Percentiles rank a stretch among this genome's conserved stretches.
Conservation (phyloP, 208 protist species). For the Trichomonas gallinae region DNA sequence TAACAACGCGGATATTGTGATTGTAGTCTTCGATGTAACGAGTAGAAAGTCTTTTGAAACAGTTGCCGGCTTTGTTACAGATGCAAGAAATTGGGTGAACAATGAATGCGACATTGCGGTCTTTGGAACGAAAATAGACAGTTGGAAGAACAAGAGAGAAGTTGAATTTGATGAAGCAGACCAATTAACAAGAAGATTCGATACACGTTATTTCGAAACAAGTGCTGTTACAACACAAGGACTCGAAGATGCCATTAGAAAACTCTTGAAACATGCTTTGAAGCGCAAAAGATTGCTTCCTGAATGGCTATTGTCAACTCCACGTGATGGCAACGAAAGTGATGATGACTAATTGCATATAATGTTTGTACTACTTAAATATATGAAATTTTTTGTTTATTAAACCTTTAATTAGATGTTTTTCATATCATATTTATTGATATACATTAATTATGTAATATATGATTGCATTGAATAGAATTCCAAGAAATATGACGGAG, state of each 20-base stretch:
- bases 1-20: background rate
- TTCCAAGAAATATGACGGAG: no score
- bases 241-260: background rate
- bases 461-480: no score
- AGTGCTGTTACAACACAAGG: background rate
- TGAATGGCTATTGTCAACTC: background rate
- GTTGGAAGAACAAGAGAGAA: background rate
- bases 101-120: background rate
- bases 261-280: background rate
- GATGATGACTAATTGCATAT: background rate
- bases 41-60: background rate
- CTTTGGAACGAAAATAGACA: background rate
- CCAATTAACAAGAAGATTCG: background rate
- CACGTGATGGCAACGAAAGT: background rate
- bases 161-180: background rate
- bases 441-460: no score
- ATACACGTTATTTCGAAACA: constrained; percentile 17
- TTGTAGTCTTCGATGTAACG: background rate
- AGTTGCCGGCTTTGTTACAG: background rate
- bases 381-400: no score
- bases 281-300: background rate
- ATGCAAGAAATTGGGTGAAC: background rate
- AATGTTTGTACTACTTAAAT: background rate
- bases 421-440: no score
- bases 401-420: no score